These are phyloP conservation scores for Colletotrichum musae DNA, from an alignment of 2,329 filamentous ascomycete species.

Conservation along the genomic window DNA sequence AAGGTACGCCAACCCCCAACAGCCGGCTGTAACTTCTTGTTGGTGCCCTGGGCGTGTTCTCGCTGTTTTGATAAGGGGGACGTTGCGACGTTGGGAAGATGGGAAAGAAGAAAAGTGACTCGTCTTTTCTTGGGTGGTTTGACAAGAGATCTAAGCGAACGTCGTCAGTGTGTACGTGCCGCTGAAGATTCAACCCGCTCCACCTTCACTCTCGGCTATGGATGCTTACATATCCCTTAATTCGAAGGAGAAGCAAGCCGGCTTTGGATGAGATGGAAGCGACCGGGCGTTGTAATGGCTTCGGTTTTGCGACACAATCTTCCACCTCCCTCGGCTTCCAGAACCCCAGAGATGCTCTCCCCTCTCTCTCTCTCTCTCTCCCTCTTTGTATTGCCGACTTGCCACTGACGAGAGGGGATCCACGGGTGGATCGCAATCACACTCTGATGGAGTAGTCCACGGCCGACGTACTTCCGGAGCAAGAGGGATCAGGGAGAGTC, in stretches of 20 bases:
- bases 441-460: constrained; percentile 10
- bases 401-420: constrained; percentile 2
- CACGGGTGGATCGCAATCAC: constrained; percentile 37
- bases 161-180: not conserved
- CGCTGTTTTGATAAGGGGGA: not conserved
- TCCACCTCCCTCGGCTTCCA: constrained; percentile 8
- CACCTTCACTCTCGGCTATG: constrained; percentile 1
- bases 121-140: not conserved
- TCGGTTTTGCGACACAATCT: not conserved
- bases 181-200: constrained; percentile 10
- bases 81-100: too few species aligned
- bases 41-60: not conserved
- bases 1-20: constrained; percentile 1
- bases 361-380: too few species aligned
- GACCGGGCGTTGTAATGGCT: not conserved
- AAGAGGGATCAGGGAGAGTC: constrained; percentile 20
- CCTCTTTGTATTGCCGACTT: not conserved
- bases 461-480: constrained; percentile 23
- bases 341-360: constrained; percentile 1
- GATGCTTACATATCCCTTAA: not conserved
- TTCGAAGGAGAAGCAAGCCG: too few species aligned
- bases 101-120: constrained; percentile 1
- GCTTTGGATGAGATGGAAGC: not conserved
- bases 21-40: not conserved
- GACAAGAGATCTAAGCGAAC: constrained; percentile 14